Evolutionary conservation across 2,329 filamentous ascomycete species (phyloP).

Genomic region (Ophiocordyceps robertsii): DNA sequence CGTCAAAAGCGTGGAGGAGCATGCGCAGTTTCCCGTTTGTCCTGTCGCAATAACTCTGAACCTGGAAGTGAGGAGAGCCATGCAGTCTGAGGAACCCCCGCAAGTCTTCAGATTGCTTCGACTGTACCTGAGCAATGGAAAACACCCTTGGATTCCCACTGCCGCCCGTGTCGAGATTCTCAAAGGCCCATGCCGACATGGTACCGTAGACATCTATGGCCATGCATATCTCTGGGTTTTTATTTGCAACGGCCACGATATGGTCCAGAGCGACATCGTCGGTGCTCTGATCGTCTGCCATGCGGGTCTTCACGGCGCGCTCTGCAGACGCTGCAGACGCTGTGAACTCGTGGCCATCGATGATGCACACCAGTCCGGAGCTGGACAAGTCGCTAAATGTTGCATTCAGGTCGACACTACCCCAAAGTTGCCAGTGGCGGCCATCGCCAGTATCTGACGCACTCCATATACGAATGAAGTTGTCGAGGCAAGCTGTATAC

Average conservation of each 20-base stretch:
- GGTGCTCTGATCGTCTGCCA: constrained; percentile 40
- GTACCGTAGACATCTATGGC: constrained; percentile 71
- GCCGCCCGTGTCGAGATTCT: constrained; percentile 64
- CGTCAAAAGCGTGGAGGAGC: constrained; percentile 74
- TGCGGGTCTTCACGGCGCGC: constrained; percentile 50
- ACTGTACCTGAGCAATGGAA: constrained; percentile 69
- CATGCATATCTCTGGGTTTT: constrained; percentile 75
- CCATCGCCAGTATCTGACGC: constrained; percentile 57
- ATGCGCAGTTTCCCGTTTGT: constrained; percentile 54
- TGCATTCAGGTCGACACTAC: constrained; percentile 60
- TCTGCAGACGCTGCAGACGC: constrained; percentile 68
- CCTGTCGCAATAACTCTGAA: constrained; percentile 59
- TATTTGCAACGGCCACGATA: constrained; percentile 73
- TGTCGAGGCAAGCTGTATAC: constrained; percentile 78
- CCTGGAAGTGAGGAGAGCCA: constrained; percentile 42
- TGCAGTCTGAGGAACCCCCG: constrained; percentile 13
- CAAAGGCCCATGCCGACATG: constrained; percentile 86
- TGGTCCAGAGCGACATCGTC: constrained; percentile 68
- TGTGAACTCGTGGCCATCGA: constrained; percentile 71
- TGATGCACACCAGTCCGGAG: constrained; percentile 48
- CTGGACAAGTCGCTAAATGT: constrained; percentile 42
- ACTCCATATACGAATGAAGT: constrained; percentile 71
- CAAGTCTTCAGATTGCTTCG: constrained; percentile 35
- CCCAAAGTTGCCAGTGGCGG: constrained; percentile 67
- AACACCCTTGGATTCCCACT: constrained; percentile 59